A percentile compares a stretch with the other conserved stretches of the same genome.
phyloP scores from a whole-genome alignment of 345 rosid species.

The Lepidium aucheri region DNA sequence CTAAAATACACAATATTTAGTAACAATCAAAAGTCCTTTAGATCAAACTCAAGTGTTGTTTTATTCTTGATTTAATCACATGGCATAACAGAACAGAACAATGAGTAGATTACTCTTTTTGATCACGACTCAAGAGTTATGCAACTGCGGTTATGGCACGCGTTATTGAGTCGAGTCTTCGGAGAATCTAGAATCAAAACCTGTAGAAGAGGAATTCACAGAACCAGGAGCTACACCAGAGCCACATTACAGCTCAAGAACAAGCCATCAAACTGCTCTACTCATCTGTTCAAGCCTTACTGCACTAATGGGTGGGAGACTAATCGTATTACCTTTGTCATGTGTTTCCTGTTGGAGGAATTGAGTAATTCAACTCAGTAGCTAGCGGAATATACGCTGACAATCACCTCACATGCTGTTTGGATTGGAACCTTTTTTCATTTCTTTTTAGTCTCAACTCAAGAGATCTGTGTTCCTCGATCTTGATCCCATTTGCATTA shows the following conservation, averaged over 20 bases:
- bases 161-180: constrained; percentile 75
- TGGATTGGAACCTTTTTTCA: constrained; percentile 12
- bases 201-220: constrained; percentile 39
- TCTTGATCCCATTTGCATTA: background rate
- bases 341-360: constrained; percentile 42
- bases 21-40: too few relatives aligned
- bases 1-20: too few relatives aligned
- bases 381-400: constrained; percentile 20
- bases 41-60: background rate
- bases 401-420: constrained; percentile 21
- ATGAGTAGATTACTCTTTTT: background rate
- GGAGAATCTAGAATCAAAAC: constrained; percentile 73
- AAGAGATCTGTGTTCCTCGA: constrained; percentile 22
- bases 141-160: too few relatives aligned
- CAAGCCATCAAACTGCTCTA: constrained; percentile 90
- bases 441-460: constrained; percentile 6
- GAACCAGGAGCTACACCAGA: constrained; percentile 48
- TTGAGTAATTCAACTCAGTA: background rate
- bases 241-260: constrained; percentile 82
- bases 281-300: constrained; percentile 98
- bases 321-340: constrained; percentile 31
- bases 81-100: background rate
- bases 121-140: too few relatives aligned
- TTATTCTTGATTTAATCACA: constrained; percentile 1
- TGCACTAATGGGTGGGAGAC: constrained; percentile 81